Evolutionary conservation across 768 basidiomycete species (phyloP), one percentile per base, ranked within the genome.

Genomic region (Clavulina sp.): DNA sequence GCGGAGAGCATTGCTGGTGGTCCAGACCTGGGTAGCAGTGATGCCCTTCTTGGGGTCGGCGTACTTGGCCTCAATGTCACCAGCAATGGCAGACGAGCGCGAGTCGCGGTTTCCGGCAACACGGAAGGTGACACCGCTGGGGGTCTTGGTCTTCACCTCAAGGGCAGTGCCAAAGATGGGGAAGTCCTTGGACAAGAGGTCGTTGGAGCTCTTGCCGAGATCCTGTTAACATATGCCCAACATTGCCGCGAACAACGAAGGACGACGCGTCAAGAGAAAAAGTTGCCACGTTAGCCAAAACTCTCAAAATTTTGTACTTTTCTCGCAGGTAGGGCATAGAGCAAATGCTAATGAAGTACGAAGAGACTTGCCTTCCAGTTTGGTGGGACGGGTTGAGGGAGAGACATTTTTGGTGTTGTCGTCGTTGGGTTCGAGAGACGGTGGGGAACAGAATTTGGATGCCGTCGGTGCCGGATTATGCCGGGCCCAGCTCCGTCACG

Each of bases 21-120:
- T 89, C 95, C 95, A 99, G 52, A 84, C 76, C 71, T 93, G 76
- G 60, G 95, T 97, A 75, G 95, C 73, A 65, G 81, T 81, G 62
- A 97, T 73, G 57, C 95, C 95, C 67, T 93, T 88, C 69, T 80
- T 79, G 72, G 76, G 76, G 75, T 96, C 82, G 60, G 73, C 65
- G 74, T 83, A 92, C 71, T 96, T 99, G 68, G 80, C 83, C 78
- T 99, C 95, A 61, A 97, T 73, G 67, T 97, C 93, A 58, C 85
- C 93, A 34, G 65, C 59, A 71, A 97, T 96, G 66, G 68, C 67
- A 57, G 65, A 68, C 46, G 79, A 70, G 72, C 84, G 81, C 65
- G 77, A 68, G 70, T 87, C 81, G 54, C 82, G 85, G 62, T 60
- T 70, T 52, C 95, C 93, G 56, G 76, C 77, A 58, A 92, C 95